phyloP scores from a whole-genome alignment of 1,284 basidiomycete species.

The Ganoderma meredithae region DNA sequence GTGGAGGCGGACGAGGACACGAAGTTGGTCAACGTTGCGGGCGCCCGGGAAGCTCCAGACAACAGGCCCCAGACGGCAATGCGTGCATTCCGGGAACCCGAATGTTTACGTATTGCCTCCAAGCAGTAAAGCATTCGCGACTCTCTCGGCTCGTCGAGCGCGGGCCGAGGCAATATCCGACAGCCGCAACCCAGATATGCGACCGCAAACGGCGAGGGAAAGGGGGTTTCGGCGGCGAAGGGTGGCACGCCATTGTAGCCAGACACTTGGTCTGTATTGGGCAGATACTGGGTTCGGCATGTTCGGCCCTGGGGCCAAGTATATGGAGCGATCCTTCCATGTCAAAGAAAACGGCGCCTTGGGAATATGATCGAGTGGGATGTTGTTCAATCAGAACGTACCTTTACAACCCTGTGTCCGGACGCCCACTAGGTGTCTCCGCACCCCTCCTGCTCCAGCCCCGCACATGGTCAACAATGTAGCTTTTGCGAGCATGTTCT shows the following conservation, averaged over 20 bases:
- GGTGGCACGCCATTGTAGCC: constrained; percentile 2
- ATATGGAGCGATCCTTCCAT: neutral
- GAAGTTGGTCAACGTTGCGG: neutral
- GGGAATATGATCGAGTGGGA: neutral
- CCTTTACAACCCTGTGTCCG: neutral
- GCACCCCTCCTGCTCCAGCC: neutral
- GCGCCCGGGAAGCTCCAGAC: constrained; percentile 1
- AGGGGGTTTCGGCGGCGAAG: neutral
- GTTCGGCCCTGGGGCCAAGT: neutral
- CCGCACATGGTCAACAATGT: neutral
- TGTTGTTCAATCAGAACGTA: neutral
- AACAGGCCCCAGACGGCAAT: neutral
- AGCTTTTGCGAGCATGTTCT: neutral
- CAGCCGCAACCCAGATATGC: neutral
- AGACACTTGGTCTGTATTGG: neutral
- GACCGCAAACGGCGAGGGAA: neutral
- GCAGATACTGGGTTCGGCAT: neutral
- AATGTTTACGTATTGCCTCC: neutral
- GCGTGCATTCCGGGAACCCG: neutral
- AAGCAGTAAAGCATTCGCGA: neutral
- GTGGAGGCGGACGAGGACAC: neutral
- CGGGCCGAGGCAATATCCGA: neutral
- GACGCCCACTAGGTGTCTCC: neutral
- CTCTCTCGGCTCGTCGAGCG: neutral
- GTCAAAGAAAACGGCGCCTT: neutral